Base-by-base conservation (phyloP, 352 stramenopile species). In the Lagenidium sp. region DNA sequence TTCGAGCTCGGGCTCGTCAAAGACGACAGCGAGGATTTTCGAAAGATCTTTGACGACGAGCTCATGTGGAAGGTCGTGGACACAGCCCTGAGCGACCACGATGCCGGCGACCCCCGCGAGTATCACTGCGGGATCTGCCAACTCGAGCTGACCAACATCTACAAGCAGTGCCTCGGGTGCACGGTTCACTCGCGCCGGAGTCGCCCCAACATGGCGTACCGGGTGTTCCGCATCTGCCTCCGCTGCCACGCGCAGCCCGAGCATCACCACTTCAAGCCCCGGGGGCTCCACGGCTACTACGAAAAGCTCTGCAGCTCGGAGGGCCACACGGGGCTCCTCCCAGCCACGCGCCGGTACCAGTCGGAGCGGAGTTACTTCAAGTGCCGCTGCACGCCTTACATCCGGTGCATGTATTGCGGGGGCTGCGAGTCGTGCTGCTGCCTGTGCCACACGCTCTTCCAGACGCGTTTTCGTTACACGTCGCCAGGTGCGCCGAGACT, bases 151-250 rank as follows among this genome's bases (percentile, higher is more conserved):
- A 74, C 72, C 19, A 92, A 92, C 53, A 64, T 82, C 39, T 89
- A 88, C 63, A 89, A 92, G 56, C 76, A 89, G 49, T 92, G 80
- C 24, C 57, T 92, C 3, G 80, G 80, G 26, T 92, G 80, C 41
- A 66, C 73, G 1, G 61, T 86, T 16, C 85, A 86, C 50, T 62
- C 68, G 22, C 73, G 63, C 25, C 55, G 63, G 18, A 60, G 67
- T 34, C 61, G 65, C 8, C 68, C 68, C 11, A 85, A 88, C 61
- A 76, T 83, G 53, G 50, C 58, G 37, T 92, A 82, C 54, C 45
- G 50, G 12, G 50, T 78, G 13, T 85, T 86, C 52, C 74, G 74
- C 18, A 67, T 85, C 38, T 88, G 80, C 32, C 41, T 88, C 34
- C 74, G 77, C 21, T 90, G 74, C 44, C 68, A 84, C 46, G 65